These are phyloP conservation scores for Phyllosticta paracitricarpa DNA, from an alignment of 2,329 filamentous ascomycete genomes.

Conservation along the genomic window DNA sequence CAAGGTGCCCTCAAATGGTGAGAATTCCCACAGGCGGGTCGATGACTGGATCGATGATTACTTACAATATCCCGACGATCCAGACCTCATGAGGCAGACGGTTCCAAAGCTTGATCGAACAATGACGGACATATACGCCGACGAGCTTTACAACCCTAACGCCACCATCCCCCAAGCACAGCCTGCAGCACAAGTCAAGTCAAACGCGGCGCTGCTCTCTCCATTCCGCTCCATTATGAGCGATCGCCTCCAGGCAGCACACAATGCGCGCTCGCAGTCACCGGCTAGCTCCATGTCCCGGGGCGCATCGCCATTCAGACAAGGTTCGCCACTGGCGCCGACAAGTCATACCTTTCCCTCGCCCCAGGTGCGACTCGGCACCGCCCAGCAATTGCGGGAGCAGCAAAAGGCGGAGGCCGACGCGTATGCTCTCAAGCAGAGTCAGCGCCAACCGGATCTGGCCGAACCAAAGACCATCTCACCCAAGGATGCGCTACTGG, in stretches of 20 bases:
- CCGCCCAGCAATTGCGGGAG: constrained; percentile 51
- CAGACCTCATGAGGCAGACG: constrained; percentile 39
- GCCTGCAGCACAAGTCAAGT: constrained; percentile 33
- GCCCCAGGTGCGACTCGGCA: constrained; percentile 25
- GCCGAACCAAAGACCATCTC: constrained; percentile 72
- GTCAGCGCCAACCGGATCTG: constrained; percentile 30
- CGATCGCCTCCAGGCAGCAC: constrained; percentile 69
- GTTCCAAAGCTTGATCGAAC: constrained; percentile 73
- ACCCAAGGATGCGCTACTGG: constrained; percentile 80
- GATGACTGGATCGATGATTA: constrained; percentile 48
- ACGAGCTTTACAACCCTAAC: constrained; percentile 74
- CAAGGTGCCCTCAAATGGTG: constrained; percentile 46
- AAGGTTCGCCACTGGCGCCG: constrained; percentile 45
- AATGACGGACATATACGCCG: constrained; percentile 74
- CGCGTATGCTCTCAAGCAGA: constrained; percentile 35
- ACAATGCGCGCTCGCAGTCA: constrained; percentile 54
- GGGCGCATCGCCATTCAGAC: constrained; percentile 72
- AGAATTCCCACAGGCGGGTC: constrained; percentile 30
- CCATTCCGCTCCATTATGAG: constrained; percentile 54
- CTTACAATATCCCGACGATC: constrained; percentile 54
- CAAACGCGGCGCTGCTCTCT: constrained; percentile 39
- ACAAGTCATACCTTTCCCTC: constrained; percentile 33
- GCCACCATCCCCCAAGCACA: constrained; percentile 44
- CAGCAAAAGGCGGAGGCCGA: constrained; percentile 53
- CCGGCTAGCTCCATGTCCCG: constrained; percentile 44